Conservation (phyloP, 148 eudicot genomes). For the Fallopia convolvulus region DNA sequence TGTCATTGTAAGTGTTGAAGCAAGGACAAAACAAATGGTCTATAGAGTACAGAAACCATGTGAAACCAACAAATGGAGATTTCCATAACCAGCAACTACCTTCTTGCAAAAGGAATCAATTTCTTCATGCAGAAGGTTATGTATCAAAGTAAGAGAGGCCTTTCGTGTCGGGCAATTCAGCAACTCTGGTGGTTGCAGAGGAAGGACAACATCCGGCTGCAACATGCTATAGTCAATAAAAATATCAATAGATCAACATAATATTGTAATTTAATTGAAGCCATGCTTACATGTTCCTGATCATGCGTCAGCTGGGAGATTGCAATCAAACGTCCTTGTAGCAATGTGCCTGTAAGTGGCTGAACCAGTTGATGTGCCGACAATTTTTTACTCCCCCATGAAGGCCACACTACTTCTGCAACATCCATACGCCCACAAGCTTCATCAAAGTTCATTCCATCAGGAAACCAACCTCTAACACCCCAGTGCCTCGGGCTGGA, state of each 20-base stretch:
- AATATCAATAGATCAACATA: conserved; percentile 1
- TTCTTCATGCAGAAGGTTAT: conserved; percentile 81
- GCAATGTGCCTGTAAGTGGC: conserved; percentile 70
- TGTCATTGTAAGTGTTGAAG: background rate
- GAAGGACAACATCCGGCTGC: conserved; percentile 90
- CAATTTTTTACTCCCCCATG: conserved; percentile 79
- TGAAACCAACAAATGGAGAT: conserved; percentile 1
- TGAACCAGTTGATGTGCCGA: conserved; percentile 61
- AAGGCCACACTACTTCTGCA: conserved; percentile 87
- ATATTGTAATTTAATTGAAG: conserved; percentile 8
- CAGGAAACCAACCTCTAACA: conserved; percentile 78
- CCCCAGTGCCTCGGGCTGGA: conserved; percentile 98
- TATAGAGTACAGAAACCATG: background rate
- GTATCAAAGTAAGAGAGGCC: conserved; percentile 60
- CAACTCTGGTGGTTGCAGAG: conserved; percentile 68
- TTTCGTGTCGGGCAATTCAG: conserved; percentile 44
- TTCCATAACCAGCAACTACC: conserved; percentile 29
- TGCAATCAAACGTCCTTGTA: conserved; percentile 89
- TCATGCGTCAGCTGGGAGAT: conserved; percentile 86
- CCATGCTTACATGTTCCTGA: conserved; percentile 78
- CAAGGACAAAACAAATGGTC: background rate
- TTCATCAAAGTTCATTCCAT: conserved; percentile 70
- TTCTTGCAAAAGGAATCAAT: conserved; percentile 87
- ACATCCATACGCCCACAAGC: conserved; percentile 73
- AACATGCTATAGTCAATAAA: conserved; percentile 15